phyloP scores from a whole-genome alignment of 2,329 filamentous ascomycete genomes.

The Nigrospora sphaerica region DNA sequence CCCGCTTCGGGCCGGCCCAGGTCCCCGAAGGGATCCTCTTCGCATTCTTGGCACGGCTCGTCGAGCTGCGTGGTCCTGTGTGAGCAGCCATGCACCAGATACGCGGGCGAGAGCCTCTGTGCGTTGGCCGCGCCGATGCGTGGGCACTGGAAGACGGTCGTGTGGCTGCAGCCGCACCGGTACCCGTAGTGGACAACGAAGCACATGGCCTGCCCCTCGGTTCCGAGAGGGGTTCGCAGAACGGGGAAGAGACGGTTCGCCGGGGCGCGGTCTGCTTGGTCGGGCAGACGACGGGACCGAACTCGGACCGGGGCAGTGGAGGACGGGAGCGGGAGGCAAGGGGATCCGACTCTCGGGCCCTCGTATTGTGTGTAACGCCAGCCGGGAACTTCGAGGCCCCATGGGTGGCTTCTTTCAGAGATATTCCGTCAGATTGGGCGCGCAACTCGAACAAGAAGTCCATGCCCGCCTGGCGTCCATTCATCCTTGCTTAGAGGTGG shows the following conservation, averaged over 20 bases:
- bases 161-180: constrained; percentile 7
- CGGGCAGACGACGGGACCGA: background rate
- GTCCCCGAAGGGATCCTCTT: no score
- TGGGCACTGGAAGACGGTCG: constrained; percentile 5
- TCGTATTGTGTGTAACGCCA: no score
- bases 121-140: no score
- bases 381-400: no score
- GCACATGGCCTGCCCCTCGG: background rate
- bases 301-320: background rate
- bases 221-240: background rate
- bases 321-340: no score
- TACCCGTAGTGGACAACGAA: constrained; percentile 10
- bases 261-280: background rate
- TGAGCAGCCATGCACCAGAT: background rate
- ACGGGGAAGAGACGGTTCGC: background rate
- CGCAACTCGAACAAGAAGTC: no score
- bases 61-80: constrained; percentile 1
- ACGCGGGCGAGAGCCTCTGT: background rate
- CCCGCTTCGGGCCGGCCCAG: no score
- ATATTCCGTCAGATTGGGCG: no score
- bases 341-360: no score
- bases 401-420: no score
- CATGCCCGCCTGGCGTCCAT: no score
- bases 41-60: constrained; percentile 8
- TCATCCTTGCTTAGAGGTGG: no score